phyloP scores from a whole-genome alignment of 176 grass and related monocot species.

The Triticum aestivum region DNA sequence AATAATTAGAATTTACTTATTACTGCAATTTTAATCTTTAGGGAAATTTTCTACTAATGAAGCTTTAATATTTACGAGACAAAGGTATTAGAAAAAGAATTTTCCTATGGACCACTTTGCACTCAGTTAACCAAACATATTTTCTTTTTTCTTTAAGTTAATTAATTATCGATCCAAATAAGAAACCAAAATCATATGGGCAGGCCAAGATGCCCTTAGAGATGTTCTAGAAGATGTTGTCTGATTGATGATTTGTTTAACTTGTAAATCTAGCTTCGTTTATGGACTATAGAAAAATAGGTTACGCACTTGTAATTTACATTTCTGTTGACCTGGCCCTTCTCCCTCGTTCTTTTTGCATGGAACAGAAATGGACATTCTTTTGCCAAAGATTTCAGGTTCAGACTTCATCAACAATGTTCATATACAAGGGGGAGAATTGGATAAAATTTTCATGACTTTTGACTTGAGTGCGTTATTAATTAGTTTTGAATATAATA shows the following conservation, averaged over 20 bases:
- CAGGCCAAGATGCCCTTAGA: not conserved
- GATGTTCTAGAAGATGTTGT: not conserved
- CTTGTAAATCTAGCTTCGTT: not conserved
- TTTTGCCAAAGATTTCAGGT: not conserved
- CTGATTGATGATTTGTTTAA: too few species aligned
- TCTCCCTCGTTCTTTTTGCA: not conserved
- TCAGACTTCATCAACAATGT: not conserved
- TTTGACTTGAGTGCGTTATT: not conserved
- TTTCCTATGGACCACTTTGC: not conserved
- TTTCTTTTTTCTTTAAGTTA: too few species aligned
- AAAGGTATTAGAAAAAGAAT: not conserved
- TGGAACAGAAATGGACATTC: not conserved
- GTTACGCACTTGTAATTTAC: not conserved
- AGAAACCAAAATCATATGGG: too few species aligned
- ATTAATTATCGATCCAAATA: too few species aligned
- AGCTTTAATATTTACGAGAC: not conserved
- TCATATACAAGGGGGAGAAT: not conserved
- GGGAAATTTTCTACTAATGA: not conserved
- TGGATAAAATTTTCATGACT: not conserved
- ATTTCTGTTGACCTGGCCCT: too few species aligned
- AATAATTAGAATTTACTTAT: not conserved
- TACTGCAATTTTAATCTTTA: not conserved
- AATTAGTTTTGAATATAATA: not conserved
- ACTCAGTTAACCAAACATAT: not conserved
- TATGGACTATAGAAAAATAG: not conserved